Evolutionary conservation across 495 filamentous ascomycete species (phyloP).

Genomic region (Aspergillus mulundensis): DNA sequence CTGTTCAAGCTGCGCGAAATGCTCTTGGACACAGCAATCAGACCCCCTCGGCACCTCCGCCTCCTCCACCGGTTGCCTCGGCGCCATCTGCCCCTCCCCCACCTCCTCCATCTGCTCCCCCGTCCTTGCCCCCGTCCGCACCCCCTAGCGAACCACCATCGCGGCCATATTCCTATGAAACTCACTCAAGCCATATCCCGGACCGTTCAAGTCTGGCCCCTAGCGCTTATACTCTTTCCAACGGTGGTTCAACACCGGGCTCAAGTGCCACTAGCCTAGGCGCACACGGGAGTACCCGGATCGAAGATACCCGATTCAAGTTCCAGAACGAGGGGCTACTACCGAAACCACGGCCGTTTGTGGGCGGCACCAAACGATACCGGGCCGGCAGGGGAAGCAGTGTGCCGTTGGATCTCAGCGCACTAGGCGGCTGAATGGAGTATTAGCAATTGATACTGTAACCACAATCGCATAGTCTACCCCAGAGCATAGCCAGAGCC

Average conservation of each 20-base stretch:
- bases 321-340: constrained; percentile 79
- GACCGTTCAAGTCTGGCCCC: constrained; percentile 64
- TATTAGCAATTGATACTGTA: neutral
- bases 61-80: constrained; percentile 46
- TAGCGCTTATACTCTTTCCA: constrained; percentile 70
- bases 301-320: constrained; percentile 81
- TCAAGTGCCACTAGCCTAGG: constrained; percentile 27
- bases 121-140: constrained; percentile 43
- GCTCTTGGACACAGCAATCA: constrained; percentile 46
- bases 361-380: constrained; percentile 69
- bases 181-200: constrained; percentile 37
- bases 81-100: constrained; percentile 37
- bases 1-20: constrained; percentile 46
- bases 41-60: constrained; percentile 49
- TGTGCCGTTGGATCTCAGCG: constrained; percentile 80
- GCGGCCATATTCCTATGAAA: constrained; percentile 49
- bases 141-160: constrained; percentile 43
- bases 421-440: constrained; percentile 28
- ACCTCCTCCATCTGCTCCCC: constrained; percentile 37
- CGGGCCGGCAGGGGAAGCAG: constrained; percentile 88
- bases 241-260: constrained; percentile 42
- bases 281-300: constrained; percentile 45
- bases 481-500: neutral
- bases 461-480: neutral
- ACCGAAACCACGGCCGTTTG: constrained; percentile 78